Percentiles rank a stretch among this genome's conserved stretches.
These are phyloP conservation scores for Podospora anserina DNA, from an alignment of 495 filamentous ascomycete species.

Conservation along the genomic window DNA sequence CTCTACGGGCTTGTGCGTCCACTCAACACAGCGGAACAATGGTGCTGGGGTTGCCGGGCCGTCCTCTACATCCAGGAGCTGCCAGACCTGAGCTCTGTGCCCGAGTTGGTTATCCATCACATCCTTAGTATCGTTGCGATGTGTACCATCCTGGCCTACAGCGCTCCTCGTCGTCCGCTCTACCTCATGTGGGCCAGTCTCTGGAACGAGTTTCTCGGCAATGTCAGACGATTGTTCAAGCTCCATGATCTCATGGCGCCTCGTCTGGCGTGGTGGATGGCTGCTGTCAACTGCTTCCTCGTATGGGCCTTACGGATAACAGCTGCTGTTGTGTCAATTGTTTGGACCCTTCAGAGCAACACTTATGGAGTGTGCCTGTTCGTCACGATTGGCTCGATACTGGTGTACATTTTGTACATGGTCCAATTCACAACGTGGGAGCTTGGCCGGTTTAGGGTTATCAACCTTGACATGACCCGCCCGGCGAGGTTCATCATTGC, in stretches of 20 bases:
- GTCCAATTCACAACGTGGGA: conserved; percentile 17
- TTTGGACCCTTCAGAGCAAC: conserved; percentile 24
- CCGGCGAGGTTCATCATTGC: conserved; percentile 19
- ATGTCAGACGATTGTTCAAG: conserved; percentile 20
- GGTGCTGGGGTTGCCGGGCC: conserved; percentile 31
- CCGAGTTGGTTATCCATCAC: conserved; percentile 29
- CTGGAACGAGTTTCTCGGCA: conserved; percentile 22
- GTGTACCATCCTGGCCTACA: conserved; percentile 19
- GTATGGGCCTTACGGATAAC: conserved; percentile 21
- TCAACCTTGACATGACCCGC: conserved; percentile 5
- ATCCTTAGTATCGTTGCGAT: conserved; percentile 24
- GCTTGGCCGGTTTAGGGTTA: conserved; percentile 11
- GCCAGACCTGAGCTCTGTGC: conserved; percentile 18
- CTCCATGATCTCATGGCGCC: conserved; percentile 21
- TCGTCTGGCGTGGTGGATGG: conserved; percentile 18
- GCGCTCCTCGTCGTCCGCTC: conserved; percentile 24
- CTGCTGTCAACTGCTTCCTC: conserved; percentile 9
- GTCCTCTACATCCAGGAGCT: conserved; percentile 28
- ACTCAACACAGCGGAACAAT: conserved; percentile 24
- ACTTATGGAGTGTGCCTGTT: conserved; percentile 8
- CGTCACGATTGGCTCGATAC: conserved; percentile 13
- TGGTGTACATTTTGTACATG: conserved; percentile 22
- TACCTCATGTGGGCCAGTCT: conserved; percentile 25
- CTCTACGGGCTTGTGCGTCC: conserved; percentile 21
- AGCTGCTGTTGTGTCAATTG: conserved; percentile 20